Conservation (phyloP, 1,284 basidiomycete species). For the Cystobasidiaceae sp. region DNA sequence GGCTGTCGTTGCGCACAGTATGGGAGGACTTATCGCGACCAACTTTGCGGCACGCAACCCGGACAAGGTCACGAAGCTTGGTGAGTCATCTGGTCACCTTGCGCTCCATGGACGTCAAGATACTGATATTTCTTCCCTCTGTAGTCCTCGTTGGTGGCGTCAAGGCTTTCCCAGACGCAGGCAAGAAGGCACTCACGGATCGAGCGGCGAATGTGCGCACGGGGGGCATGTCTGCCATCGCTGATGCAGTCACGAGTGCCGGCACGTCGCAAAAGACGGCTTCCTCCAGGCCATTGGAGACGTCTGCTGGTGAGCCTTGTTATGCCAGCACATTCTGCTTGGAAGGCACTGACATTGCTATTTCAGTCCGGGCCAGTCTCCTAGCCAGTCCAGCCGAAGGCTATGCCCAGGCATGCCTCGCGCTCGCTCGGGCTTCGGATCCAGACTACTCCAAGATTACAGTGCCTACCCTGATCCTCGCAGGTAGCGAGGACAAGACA, state of each 20-base stretch:
- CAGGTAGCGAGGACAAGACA: slow-evolving; percentile 33
- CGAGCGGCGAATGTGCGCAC: slow-evolving; percentile 29
- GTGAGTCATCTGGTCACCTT: too few species aligned
- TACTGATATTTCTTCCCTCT: background rate
- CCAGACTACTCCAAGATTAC: slow-evolving; percentile 33
- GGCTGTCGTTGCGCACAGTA: too few species aligned
- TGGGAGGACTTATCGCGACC: too few species aligned
- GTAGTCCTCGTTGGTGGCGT: slow-evolving; percentile 38
- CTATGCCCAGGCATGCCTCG: slow-evolving; percentile 34
- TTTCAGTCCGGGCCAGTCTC: slow-evolving; percentile 1
- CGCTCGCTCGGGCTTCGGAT: slow-evolving; percentile 26
- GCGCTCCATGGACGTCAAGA: too few species aligned
- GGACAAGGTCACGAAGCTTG: too few species aligned
- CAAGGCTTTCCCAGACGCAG: slow-evolving; percentile 14
- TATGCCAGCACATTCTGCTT: background rate
- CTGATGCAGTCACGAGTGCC: slow-evolving; percentile 22
- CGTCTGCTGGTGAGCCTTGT: background rate
- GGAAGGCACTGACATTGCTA: background rate
- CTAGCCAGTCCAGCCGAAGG: background rate
- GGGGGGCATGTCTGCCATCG: slow-evolving; percentile 30
- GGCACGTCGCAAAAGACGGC: slow-evolving; percentile 31
- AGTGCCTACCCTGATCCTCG: slow-evolving; percentile 30
- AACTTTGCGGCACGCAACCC: too few species aligned
- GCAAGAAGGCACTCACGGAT: slow-evolving; percentile 13
- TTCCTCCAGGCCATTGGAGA: background rate